Percentiles rank a stretch among this genome's conserved stretches.
phyloP scores from a whole-genome alignment of 2,329 filamentous ascomycete species.

The Trichoderma atroviride region DNA sequence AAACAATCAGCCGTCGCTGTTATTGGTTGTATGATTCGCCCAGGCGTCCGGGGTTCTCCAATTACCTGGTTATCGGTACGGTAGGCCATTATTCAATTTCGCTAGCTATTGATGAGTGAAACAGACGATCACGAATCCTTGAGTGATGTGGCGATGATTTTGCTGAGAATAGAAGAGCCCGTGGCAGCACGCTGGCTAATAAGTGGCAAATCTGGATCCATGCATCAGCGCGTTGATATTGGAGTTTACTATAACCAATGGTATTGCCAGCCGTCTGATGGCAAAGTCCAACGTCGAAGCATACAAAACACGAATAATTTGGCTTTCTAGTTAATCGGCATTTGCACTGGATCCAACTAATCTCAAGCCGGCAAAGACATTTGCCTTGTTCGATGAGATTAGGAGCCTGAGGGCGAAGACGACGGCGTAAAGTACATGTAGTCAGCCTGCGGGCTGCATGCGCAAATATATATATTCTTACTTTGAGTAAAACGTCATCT shows the following conservation, averaged over 20 bases:
- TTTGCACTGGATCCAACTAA: slow-evolving; percentile 30
- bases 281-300: slow-evolving; percentile 31
- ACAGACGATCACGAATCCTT: neutral
- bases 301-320: slow-evolving; percentile 33
- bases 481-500: no score
- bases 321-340: slow-evolving; percentile 33
- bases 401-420: slow-evolving; percentile 14
- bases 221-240: neutral
- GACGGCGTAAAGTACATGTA: neutral
- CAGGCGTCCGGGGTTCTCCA: neutral
- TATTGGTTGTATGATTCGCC: neutral
- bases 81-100: neutral
- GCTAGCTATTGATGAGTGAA: neutral
- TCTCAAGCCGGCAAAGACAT: slow-evolving; percentile 26
- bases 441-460: no score
- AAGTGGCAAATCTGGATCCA: neutral
- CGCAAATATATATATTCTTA: no score
- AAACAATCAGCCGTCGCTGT: neutral
- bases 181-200: neutral
- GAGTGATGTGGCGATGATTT: neutral
- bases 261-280: neutral
- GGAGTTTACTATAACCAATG: neutral
- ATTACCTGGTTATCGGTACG: neutral
- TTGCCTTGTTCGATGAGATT: slow-evolving; percentile 34
- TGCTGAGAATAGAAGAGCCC: neutral